A percentile compares a stretch with the other conserved stretches of the same genome.
Conservation (phyloP, 805 yeast species). For the Ogataea thermomethanolica region DNA sequence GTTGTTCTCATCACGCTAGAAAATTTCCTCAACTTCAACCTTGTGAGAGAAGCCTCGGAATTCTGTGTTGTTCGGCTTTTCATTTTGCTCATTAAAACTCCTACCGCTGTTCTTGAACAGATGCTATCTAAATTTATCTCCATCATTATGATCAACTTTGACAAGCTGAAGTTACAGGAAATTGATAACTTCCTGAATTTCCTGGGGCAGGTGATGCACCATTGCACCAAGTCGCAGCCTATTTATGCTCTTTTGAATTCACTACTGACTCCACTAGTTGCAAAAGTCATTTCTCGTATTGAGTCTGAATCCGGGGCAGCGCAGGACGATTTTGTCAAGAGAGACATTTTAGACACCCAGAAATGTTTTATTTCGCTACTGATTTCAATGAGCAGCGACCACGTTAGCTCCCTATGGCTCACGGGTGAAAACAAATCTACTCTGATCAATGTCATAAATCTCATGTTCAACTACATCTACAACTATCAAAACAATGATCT, state of each 20-base stretch:
- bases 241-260: constrained; percentile 73
- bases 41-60: constrained; percentile 79
- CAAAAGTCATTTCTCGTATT: constrained; percentile 49
- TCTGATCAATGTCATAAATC: constrained; percentile 58
- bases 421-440: constrained; percentile 55
- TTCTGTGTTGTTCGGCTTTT: constrained; percentile 85
- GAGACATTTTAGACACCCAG: constrained; percentile 65
- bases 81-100: constrained; percentile 55
- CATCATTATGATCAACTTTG: constrained; percentile 53
- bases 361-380: constrained; percentile 68
- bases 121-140: constrained; percentile 70
- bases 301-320: constrained; percentile 23
- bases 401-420: constrained; percentile 72
- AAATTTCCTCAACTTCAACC: constrained; percentile 59
- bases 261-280: constrained; percentile 68
- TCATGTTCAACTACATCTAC: constrained; percentile 62
- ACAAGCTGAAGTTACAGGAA: constrained; percentile 59
- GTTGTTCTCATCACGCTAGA: constrained; percentile 83
- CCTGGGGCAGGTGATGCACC: constrained; percentile 83
- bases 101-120: constrained; percentile 34
- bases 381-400: constrained; percentile 69
- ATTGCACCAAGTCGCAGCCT: constrained; percentile 59
- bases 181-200: constrained; percentile 80
- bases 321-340: constrained; percentile 34
- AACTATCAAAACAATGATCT: constrained; percentile 54